Base-by-base conservation (phyloP, 164 flowering plant genomes). In the Umbellularia californica region DNA sequence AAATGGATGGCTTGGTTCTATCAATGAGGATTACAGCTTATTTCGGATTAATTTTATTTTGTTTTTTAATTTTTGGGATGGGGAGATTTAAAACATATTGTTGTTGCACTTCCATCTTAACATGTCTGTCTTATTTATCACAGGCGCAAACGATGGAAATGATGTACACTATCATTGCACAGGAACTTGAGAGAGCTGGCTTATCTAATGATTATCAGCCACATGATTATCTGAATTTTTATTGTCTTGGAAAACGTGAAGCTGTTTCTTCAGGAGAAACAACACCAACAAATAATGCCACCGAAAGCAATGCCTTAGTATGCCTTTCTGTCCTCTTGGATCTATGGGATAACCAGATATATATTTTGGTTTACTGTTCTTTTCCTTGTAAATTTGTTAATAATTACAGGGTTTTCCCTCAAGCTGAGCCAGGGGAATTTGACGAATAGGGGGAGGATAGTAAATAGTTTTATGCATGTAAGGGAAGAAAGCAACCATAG, bases 111-210 rank as follows among this genome's bases (percentile, higher is more conserved):
- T 28, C 47, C 4, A 27, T 30, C 25, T 71, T 41, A 41, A 47
- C 24, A 23, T 22, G 22, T 28, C 12, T 51, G 28, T 52, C 51
- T 23, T 55, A 35, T 11, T 25, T 67, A 20, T 30, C 47, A 75
- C 84, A 90, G 93, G 81, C 82, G 24, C 93, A 89, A 74, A 90
- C 95, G 66, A 90, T 92, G 89, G 74, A 79, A 41, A 88, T 87
- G 91, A 92, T 92, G 95, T 90, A 90, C 74, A 41, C 74, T n/a
- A 77, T 85, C 62, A 65, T 89, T 68, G 88, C 83, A 10, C 73
- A 80, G 64, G 90, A 87, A 71, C 81, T 90, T 60, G 77, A 84
- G 27, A 68, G 82, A 58, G 86, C 83, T 23, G 86, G 91, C 50
- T 80, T 87, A 75, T 75, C 83, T 22, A 69, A 83, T 62, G 58